A percentile compares a stretch with the other conserved stretches of the same genome.
phyloP scores from a whole-genome alignment of 2,329 filamentous ascomycete species.

The Trichoderma cornu-damae region DNA sequence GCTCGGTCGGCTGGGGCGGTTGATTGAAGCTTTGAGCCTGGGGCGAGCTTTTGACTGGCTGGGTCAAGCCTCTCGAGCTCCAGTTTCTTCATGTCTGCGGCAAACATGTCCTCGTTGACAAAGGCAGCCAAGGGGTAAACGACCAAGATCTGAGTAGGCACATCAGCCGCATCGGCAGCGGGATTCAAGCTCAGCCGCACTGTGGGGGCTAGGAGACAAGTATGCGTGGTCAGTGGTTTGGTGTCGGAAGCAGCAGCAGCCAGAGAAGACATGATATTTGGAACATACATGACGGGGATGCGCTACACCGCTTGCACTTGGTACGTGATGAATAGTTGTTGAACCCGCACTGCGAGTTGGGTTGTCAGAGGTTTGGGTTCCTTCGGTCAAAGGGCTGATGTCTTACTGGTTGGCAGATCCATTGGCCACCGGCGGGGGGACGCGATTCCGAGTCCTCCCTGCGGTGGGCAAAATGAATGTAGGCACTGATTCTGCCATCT shows the following conservation, averaged over 20 bases:
- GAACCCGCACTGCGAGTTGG: slow-evolving; percentile 36
- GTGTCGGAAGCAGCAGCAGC: slow-evolving; percentile 37
- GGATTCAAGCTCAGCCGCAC: slow-evolving; percentile 41
- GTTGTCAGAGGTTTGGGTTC: too few species aligned
- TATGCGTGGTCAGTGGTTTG: slow-evolving; percentile 20
- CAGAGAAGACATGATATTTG: too few species aligned
- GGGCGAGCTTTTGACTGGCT: slow-evolving; percentile 40
- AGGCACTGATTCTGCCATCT: slow-evolving; percentile 36
- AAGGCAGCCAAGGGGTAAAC: slow-evolving; percentile 66
- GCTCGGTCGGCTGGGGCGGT: slow-evolving; percentile 52
- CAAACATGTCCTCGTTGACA: slow-evolving; percentile 66
- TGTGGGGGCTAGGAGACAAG: slow-evolving; percentile 23
- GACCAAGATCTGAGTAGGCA: slow-evolving; percentile 70
- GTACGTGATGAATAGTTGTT: slow-evolving; percentile 37
- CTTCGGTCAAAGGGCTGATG: not conserved
- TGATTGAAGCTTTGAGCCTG: slow-evolving; percentile 51
- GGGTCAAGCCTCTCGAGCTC: slow-evolving; percentile 56
- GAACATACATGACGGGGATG: slow-evolving; percentile 29
- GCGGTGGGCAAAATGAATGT: slow-evolving; percentile 39
- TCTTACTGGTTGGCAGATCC: slow-evolving; percentile 35
- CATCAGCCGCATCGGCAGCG: slow-evolving; percentile 46
- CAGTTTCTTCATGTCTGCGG: slow-evolving; percentile 67
- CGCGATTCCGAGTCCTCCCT: slow-evolving; percentile 34
- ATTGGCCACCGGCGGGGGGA: slow-evolving; percentile 27
- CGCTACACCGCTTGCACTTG: slow-evolving; percentile 38